These are phyloP conservation scores for Phytophthora aleatoria DNA, from an alignment of 352 stramenopile genomes.

Conservation along the genomic window DNA sequence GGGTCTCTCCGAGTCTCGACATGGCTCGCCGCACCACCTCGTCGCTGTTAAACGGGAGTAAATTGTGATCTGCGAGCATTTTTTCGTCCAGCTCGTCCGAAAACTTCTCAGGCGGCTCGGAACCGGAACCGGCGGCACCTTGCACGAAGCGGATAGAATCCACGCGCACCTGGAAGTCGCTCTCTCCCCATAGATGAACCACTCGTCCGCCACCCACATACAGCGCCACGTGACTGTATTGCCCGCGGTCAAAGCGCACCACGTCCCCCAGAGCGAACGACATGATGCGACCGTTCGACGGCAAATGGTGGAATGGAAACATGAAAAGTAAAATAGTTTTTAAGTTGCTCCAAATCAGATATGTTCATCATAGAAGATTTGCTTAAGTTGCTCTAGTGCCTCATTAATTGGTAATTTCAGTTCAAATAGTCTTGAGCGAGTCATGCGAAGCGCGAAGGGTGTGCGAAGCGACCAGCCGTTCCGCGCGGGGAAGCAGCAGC, in stretches of 20 bases:
- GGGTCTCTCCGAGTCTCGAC: conserved; percentile 51
- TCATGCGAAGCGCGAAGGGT: conserved; percentile 21
- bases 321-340: not conserved
- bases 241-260: conserved; percentile 64
- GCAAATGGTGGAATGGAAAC: conserved; percentile 9
- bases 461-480: conserved; percentile 30
- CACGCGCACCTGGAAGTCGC: conserved; percentile 63
- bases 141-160: conserved; percentile 59
- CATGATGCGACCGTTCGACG: conserved; percentile 25
- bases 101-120: conserved; percentile 41
- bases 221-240: conserved; percentile 69
- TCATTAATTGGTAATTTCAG: not conserved
- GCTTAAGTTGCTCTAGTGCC: not conserved
- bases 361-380: not conserved
- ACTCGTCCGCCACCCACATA: conserved; percentile 53
- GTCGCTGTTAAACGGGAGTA: conserved; percentile 45
- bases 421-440: not conserved
- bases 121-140: not conserved
- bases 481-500: conserved; percentile 18
- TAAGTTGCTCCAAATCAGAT: not conserved
- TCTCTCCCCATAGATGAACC: conserved; percentile 61
- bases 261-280: conserved; percentile 47
- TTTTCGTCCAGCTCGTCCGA: conserved; percentile 53
- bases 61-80: conserved; percentile 49
- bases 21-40: conserved; percentile 55